These are phyloP conservation scores for Dentipellis sp. DNA, from an alignment of 768 basidiomycete genomes.

Conservation along the genomic window DNA sequence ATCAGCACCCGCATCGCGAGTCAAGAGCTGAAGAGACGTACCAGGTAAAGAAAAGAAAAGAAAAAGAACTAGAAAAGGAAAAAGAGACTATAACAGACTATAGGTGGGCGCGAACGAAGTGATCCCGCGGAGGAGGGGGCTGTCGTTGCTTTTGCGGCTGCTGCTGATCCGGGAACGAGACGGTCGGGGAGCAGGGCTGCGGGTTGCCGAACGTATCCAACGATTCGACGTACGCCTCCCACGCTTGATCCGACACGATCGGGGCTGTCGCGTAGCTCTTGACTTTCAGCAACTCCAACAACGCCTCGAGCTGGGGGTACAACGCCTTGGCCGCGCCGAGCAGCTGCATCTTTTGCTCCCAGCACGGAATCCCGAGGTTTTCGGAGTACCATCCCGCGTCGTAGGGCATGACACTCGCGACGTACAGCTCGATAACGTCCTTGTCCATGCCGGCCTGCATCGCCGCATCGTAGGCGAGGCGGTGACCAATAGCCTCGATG, in stretches of 20 bases:
- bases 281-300: not conserved
- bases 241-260: conserved; percentile 20
- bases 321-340: not conserved
- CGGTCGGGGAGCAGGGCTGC: not conserved
- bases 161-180: not conserved
- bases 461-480: conserved; percentile 49
- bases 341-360: conserved; percentile 9
- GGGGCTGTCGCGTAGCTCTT: conserved; percentile 13
- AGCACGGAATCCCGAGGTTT: conserved; percentile 33
- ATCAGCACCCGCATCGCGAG: not conserved
- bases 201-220: not conserved
- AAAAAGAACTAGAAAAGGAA: not conserved
- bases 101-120: not conserved
- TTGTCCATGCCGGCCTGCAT: conserved; percentile 32
- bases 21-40: not conserved
- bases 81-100: not conserved
- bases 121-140: not conserved
- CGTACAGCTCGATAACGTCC: conserved; percentile 47
- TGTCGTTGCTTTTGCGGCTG: not conserved
- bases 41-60: not conserved
- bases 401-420: conserved; percentile 39
- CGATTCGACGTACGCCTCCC: conserved; percentile 18
- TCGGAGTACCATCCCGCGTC: conserved; percentile 51
- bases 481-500: conserved; percentile 56
- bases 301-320: not conserved